phyloP scores from a whole-genome alignment of 768 basidiomycete genomes.

The Suillus subalutaceus region DNA sequence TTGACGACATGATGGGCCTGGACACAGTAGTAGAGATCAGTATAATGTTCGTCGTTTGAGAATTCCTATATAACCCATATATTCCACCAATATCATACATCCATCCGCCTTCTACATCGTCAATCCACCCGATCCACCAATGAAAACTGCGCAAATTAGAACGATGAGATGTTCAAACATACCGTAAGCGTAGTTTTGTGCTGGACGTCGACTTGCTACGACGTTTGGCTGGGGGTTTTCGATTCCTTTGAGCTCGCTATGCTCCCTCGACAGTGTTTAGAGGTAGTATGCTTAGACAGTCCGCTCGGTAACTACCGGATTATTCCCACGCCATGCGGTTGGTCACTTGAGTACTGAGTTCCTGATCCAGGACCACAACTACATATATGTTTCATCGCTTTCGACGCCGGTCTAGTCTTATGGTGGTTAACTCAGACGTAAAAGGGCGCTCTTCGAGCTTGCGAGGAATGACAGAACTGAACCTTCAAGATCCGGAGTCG shows the following conservation, averaged over 20 bases:
- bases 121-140: slow-evolving; percentile 29
- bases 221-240: slow-evolving; percentile 38
- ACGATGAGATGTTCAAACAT: slow-evolving; percentile 27
- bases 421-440: neutral
- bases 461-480: neutral
- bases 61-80: slow-evolving; percentile 13
- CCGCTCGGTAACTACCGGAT: slow-evolving; percentile 26
- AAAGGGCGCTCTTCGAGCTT: neutral
- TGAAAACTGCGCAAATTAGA: slow-evolving; percentile 14
- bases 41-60: slow-evolving; percentile 16
- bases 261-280: slow-evolving; percentile 13
- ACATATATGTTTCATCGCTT: neutral
- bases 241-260: slow-evolving; percentile 26
- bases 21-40: neutral
- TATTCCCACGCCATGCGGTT: slow-evolving; percentile 22
- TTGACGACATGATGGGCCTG: slow-evolving; percentile 65
- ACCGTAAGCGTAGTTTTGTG: slow-evolving; percentile 43
- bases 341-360: neutral
- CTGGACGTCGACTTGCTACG: slow-evolving; percentile 42
- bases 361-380: neutral
- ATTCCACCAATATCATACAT: slow-evolving; percentile 36
- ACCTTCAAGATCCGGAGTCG: neutral
- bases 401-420: neutral
- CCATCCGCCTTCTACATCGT: slow-evolving; percentile 35
- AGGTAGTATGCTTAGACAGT: slow-evolving; percentile 15